A percentile compares a stretch with the other conserved stretches of the same genome.
Conservation (phyloP, 352 stramenopile genomes). For the Pythium myriotylum region DNA sequence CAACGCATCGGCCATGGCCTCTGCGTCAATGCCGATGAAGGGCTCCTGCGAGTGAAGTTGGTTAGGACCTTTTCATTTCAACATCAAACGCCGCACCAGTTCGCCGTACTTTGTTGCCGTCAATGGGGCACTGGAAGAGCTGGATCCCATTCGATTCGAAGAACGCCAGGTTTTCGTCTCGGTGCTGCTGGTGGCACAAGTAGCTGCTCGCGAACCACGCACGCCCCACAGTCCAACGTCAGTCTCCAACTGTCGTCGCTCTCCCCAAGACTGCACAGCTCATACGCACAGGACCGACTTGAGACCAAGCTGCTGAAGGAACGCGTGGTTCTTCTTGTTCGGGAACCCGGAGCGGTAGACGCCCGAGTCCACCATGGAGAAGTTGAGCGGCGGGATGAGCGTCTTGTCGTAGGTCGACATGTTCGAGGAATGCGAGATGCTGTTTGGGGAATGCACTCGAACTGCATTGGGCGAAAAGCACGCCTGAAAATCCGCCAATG, state of each 20-base stretch:
- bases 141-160: conserved; percentile 82
- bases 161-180: conserved; percentile 80
- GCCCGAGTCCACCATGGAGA: conserved; percentile 87
- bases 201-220: conserved; percentile 40
- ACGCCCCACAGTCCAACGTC: too few species aligned
- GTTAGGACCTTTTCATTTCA: neutral
- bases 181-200: conserved; percentile 84
- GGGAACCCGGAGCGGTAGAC: conserved; percentile 89
- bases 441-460: too few species aligned
- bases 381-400: conserved; percentile 89
- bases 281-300: conserved; percentile 83
- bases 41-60: conserved; percentile 59
- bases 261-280: too few species aligned
- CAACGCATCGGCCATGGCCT: conserved; percentile 78
- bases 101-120: conserved; percentile 80
- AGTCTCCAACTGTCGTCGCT: neutral
- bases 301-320: conserved; percentile 83
- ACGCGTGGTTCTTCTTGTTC: conserved; percentile 88
- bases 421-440: neutral
- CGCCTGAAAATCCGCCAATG: conserved; percentile 2
- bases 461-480: too few species aligned
- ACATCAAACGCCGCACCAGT: neutral
- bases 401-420: conserved; percentile 90
- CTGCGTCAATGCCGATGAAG: conserved; percentile 87
- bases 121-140: conserved; percentile 85